Base-by-base conservation (phyloP, 495 filamentous ascomycete species). In the Trichoderma gamsii region DNA sequence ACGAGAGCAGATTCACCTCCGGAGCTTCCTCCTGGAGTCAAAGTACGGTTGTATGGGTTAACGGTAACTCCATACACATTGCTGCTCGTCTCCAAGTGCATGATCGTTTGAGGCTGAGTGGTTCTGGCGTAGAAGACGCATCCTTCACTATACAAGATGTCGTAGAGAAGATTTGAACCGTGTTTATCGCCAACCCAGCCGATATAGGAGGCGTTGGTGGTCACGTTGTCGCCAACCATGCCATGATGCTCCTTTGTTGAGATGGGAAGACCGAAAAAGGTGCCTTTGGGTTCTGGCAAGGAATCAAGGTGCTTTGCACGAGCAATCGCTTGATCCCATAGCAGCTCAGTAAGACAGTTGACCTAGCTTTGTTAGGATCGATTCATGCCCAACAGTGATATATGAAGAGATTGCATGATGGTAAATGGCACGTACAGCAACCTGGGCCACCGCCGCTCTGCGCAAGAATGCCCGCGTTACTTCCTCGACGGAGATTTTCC, bases 51-150 rank as follows among this genome's bases (percentile, higher is more conserved):
- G 44, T 79, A 73, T 0, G 89, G 89, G 74, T 93, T 92, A 13
- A 87, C 75, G 0, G 85, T 87, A 4, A 84, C 78, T 9, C 89
- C 88, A 67, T 90, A 86, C 41, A 92, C 74, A 72, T 90, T 89
- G 75, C 89, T 91, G 29, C 82, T 76, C 0, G 84, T 78, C 66
- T 87, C 84, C 4, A 77, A 74, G n/a, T 80, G 75, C 74, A 88
- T 79, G 27, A 87, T 73, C 0, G 80, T 83, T 69, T 87, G 85
- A 12, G 86, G 87, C 15, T 86, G 67, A 63, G 81, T 86, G n/a
- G 89, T 89, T 73, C 96, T 97, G 18, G 91, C 90, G 77, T 93
- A 96, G 18, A 92, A 91, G 6, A 97, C 84, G 13, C 92, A 92
- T n/a, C 89, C 89, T 29, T 91, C 91, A 73, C 89, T 87, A 72